Evolutionary conservation across 371 early-diverging fungal genomes (phyloP), one percentile per base, ranked within the genome.

Genomic region (Mucor racemosus): DNA sequence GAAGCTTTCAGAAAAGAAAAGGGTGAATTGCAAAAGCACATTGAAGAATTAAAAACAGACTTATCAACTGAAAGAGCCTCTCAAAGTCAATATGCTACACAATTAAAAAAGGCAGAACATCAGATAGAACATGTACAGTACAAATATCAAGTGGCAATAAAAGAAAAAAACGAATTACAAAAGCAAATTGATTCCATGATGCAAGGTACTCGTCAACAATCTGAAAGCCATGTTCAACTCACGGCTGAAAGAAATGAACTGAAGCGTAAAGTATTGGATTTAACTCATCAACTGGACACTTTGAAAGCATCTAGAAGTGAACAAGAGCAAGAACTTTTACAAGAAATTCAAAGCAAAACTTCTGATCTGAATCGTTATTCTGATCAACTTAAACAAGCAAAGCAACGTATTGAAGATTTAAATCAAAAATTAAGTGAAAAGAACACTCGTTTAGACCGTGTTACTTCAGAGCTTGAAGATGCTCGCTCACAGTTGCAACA

Each of bases 141-240:
- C 8, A 13, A 33, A n/a, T n/a, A n/a, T n/a, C n/a, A n/a, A n/a
- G n/a, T n/a, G n/a, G n/a, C n/a, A n/a, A n/a, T n/a, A n/a, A n/a
- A n/a, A n/a, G 56, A 55, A 33, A 55, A 14, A 17, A n/a, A 55
- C 17, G 40, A 54, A 0, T n/a, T 54, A 39, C 54, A 54, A 17
- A 62, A 21, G 19, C 33, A 54, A 36, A 21, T 62, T 14, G 55
- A 62, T 13, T 0, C 38, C 6, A 13, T 62, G 39, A 39, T 31
- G 36, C 48, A 54, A 53, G 55, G 53, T 7, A 62, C 35, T 7
- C 56, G 56, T 1, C 56, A 55, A 15, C 56, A 55, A 33, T 55
- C 56, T 55, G 56, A 55, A 55, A 55, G 56, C 14, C 35, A 48
- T 19, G 48, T 48, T 19, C 48, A 60, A 35, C 17, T 60, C 4